Conservation (phyloP, 352 stramenopile genomes). For the Phytopythium sindhum region DNA sequence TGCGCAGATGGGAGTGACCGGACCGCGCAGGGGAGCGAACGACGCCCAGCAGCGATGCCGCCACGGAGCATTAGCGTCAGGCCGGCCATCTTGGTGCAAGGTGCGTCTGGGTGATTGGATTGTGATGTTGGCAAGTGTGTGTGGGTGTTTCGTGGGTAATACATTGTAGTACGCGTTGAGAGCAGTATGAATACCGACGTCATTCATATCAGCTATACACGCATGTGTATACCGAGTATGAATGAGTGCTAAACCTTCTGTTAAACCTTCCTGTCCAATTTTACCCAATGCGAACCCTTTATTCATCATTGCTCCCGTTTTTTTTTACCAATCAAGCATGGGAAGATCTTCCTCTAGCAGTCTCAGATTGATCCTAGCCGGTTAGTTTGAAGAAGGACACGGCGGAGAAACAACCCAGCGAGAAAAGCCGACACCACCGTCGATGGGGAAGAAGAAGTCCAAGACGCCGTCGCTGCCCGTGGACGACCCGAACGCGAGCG, state of each 20-base stretch:
- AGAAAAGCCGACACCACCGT: slow-evolving; percentile 8
- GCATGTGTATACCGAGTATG: no score
- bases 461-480: slow-evolving; percentile 36
- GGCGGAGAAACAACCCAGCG: slow-evolving; percentile 6
- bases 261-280: no score
- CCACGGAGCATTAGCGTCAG: neutral
- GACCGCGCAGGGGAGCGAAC: neutral
- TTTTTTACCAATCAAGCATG: slow-evolving; percentile 17
- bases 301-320: neutral
- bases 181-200: no score
- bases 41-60: neutral
- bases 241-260: no score
- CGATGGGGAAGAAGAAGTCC: slow-evolving; percentile 62
- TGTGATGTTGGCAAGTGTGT: neutral
- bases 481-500: slow-evolving; percentile 39
- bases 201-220: no score
- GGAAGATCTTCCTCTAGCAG: slow-evolving; percentile 7
- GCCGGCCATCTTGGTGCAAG: neutral
- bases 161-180: no score
- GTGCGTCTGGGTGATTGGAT: neutral
- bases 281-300: neutral
- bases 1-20: neutral
- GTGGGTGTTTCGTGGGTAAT: no score
- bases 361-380: neutral
- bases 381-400: slow-evolving; percentile 21